These are phyloP conservation scores for Sparassis latifolia DNA, from an alignment of 1,284 basidiomycete species.

Conservation along the genomic window DNA sequence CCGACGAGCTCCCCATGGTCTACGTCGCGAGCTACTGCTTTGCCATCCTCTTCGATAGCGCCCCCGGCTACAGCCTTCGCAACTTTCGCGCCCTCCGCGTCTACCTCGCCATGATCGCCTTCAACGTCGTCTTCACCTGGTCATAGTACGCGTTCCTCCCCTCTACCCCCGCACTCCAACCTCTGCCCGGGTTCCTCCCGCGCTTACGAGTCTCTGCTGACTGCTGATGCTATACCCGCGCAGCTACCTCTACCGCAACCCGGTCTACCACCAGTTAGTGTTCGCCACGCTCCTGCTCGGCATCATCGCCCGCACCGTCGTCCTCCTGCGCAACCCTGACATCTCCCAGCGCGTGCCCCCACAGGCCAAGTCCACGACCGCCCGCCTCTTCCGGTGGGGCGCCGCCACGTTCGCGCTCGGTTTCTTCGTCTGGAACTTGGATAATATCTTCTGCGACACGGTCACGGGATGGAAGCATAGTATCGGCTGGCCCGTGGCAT, in stretches of 20 bases:
- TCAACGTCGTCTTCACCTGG: slow-evolving; percentile 54
- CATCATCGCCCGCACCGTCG: slow-evolving; percentile 38
- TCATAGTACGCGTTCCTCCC: slow-evolving; percentile 45
- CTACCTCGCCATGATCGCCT: slow-evolving; percentile 36
- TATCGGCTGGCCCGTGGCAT: slow-evolving; percentile 59
- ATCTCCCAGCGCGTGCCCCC: slow-evolving; percentile 35
- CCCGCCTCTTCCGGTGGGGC: slow-evolving; percentile 40
- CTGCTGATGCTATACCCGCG: background rate
- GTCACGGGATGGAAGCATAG: slow-evolving; percentile 47
- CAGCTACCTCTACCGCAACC: slow-evolving; percentile 54
- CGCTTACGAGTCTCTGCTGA: background rate
- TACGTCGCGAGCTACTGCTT: slow-evolving; percentile 49
- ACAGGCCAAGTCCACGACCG: slow-evolving; percentile 34
- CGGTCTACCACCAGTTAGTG: slow-evolving; percentile 60
- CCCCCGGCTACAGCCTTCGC: slow-evolving; percentile 39
- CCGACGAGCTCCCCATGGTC: slow-evolving; percentile 69
- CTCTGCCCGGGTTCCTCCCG: too few species aligned
- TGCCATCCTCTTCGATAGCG: slow-evolving; percentile 51
- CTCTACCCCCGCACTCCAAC: background rate
- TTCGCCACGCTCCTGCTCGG: slow-evolving; percentile 48
- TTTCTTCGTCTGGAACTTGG: slow-evolving; percentile 64
- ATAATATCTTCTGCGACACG: slow-evolving; percentile 58
- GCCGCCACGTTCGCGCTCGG: slow-evolving; percentile 46
- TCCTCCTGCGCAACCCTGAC: slow-evolving; percentile 41
- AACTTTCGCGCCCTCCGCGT: slow-evolving; percentile 30